Percentiles rank a stretch among this genome's conserved stretches.
Conservation (phyloP, 352 stramenopile species). For the Halophytophthora batemanensis region DNA sequence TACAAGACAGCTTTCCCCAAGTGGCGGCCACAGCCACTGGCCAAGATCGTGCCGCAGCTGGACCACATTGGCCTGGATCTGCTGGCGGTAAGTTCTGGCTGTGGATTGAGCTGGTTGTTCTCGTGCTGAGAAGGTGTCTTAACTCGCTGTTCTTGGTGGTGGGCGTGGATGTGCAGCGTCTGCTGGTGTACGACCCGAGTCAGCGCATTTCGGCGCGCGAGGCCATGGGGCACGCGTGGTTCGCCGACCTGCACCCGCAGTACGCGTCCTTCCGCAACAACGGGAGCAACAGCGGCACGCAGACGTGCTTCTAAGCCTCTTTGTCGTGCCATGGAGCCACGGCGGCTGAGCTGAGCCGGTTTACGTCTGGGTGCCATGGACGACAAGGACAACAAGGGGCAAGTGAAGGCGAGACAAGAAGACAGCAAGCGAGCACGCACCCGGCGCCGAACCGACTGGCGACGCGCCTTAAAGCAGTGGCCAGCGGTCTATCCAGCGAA, state of each 20-base stretch:
- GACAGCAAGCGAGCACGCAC: not conserved
- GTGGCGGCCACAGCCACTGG: slow-evolving; percentile 91
- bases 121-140: slow-evolving; percentile 5
- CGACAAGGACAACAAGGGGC: slow-evolving; percentile 3
- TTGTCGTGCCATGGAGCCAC: slow-evolving; percentile 6
- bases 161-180: slow-evolving; percentile 36
- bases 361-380: slow-evolving; percentile 22
- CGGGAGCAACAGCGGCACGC: slow-evolving; percentile 39
- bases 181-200: slow-evolving; percentile 81
- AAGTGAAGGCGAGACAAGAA: not conserved
- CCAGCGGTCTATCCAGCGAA: no score
- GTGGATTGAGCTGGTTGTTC: not conserved
- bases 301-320: slow-evolving; percentile 32
- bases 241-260: slow-evolving; percentile 73
- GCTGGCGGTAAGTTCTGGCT: slow-evolving; percentile 52
- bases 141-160: slow-evolving; percentile 10
- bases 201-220: slow-evolving; percentile 73
- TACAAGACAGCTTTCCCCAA: slow-evolving; percentile 98
- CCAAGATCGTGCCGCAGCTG: slow-evolving; percentile 84
- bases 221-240: slow-evolving; percentile 84
- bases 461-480: no score
- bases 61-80: slow-evolving; percentile 80
- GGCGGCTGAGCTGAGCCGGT: slow-evolving; percentile 6
- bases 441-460: no score
- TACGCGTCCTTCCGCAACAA: slow-evolving; percentile 72